Evolutionary conservation across 495 filamentous ascomycete species (phyloP).

Genomic region (Penicillium mononematosum): DNA sequence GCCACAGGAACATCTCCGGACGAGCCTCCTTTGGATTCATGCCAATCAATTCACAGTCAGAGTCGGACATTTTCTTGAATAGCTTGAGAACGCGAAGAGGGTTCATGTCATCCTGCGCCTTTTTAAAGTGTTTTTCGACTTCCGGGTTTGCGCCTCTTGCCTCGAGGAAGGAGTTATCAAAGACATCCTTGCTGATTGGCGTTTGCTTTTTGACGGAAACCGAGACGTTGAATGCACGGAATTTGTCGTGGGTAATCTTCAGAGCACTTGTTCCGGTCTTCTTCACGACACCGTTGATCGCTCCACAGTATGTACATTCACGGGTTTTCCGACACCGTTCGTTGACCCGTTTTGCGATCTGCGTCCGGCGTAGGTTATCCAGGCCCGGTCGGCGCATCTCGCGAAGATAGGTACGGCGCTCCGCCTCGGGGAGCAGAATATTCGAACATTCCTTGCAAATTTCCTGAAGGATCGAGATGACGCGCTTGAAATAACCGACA

Average conservation of each 20-base stretch:
- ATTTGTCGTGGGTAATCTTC: slow-evolving; percentile 94
- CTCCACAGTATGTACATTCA: slow-evolving; percentile 69
- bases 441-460: slow-evolving; percentile 79
- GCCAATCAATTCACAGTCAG: slow-evolving; percentile 87
- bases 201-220: slow-evolving; percentile 78
- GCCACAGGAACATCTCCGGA: slow-evolving; percentile 98
- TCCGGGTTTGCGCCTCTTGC: slow-evolving; percentile 72
- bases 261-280: slow-evolving; percentile 74
- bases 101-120: slow-evolving; percentile 92
- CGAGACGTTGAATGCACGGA: slow-evolving; percentile 78
- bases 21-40: slow-evolving; percentile 82
- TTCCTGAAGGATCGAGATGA: slow-evolving; percentile 82
- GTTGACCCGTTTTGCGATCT: slow-evolving; percentile 82
- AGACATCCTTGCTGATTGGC: slow-evolving; percentile 73
- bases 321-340: slow-evolving; percentile 84
- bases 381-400: slow-evolving; percentile 77
- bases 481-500: slow-evolving; percentile 90
- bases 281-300: slow-evolving; percentile 83
- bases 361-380: slow-evolving; percentile 76
- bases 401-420: slow-evolving; percentile 68
- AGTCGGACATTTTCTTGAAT: slow-evolving; percentile 79
- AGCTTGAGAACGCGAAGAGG: slow-evolving; percentile 84
- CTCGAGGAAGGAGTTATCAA: slow-evolving; percentile 78
- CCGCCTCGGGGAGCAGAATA: slow-evolving; percentile 74
- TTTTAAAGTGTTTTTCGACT: slow-evolving; percentile 84